Base-by-base conservation (phyloP, 2,329 filamentous ascomycete genomes). In the Acrodontium crateriforme region DNA sequence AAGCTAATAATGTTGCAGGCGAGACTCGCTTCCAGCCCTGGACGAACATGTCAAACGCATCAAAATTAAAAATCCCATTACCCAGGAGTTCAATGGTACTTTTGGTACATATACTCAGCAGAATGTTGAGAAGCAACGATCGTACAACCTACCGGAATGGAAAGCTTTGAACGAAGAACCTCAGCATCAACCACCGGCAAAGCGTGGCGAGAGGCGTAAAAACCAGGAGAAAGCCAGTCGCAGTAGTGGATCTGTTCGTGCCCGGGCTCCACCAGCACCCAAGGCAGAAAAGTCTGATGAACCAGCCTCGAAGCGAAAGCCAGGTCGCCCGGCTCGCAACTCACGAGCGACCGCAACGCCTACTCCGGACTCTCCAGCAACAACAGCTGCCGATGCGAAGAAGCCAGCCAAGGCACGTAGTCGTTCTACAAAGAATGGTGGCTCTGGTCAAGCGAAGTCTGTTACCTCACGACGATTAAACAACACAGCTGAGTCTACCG, bases 131-230 rank as follows among this genome's bases (percentile, higher is more conserved):
- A 91, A 94, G 57, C 83, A 91, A 52, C 72, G 89, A 51, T 84
- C 84, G 9, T 98, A 98, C 61, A 98, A 94, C 44, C 65, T 98
- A 4, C 87, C 87, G 1, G 85, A 98, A 55, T 98, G 89, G 89
- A 82, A 84, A 42, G 71, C 81, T 30, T 67, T 95, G 20, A 94
- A 85, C 51, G 81, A 94, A 38, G 84, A 94, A 56, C 85, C 82
- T 50, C 85, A 93, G 45, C 84, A 98, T 52, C 89, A 95, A 46
- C 89, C 89, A 7, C 89, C 89, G 1, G 89, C 89, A 5, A 76
- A 76, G 46, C 75, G 89, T 51, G 89, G 91, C 29, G 80, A 89
- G 56, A 67, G 78, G 39, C 72, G 81, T 36, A 71, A 71, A 31
- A 65, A 65, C 29, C 62, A 65, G 39, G 62, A 63, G 37, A 58